phyloP scores from a whole-genome alignment of 2,329 filamentous ascomycete genomes.

The Hansfordia pulvinata region DNA sequence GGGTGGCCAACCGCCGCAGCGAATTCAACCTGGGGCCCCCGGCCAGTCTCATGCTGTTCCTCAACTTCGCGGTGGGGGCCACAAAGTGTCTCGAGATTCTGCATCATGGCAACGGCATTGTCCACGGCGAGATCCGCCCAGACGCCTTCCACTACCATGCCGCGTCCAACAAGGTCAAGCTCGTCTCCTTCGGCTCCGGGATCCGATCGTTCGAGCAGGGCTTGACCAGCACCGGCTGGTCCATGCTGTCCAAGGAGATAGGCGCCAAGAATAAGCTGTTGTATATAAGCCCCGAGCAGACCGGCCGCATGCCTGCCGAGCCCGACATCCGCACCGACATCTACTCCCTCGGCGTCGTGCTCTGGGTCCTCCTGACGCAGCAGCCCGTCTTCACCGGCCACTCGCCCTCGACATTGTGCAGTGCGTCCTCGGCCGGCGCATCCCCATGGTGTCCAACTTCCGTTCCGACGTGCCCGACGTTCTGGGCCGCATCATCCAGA shows the following conservation, averaged over 20 bases:
- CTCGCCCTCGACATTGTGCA: constrained; percentile 85
- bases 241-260: constrained; percentile 64
- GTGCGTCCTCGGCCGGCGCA: constrained; percentile 66
- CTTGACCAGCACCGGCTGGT: constrained; percentile 76
- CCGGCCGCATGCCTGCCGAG: constrained; percentile 81
- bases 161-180: constrained; percentile 57
- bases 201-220: constrained; percentile 83
- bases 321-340: constrained; percentile 89
- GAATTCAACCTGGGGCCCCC: constrained; percentile 38
- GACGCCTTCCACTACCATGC: constrained; percentile 82
- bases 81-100: constrained; percentile 76
- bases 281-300: constrained; percentile 91
- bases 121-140: constrained; percentile 81
- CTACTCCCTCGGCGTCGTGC: constrained; percentile 78
- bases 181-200: constrained; percentile 78
- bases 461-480: constrained; percentile 76
- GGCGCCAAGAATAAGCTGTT: constrained; percentile 82
- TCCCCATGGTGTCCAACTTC: constrained; percentile 63
- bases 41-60: constrained; percentile 61
- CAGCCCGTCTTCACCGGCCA: constrained; percentile 68
- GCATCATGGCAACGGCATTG: constrained; percentile 76
- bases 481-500: constrained; percentile 71
- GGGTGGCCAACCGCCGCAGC: constrained; percentile 27
- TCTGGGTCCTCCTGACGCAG: constrained; percentile 76
- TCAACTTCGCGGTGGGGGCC: constrained; percentile 85